Percentiles rank a stretch among this genome's conserved stretches.
Evolutionary conservation across 192 early-diverging fungal species (phyloP).

Genomic region (Backusella westeae): DNA sequence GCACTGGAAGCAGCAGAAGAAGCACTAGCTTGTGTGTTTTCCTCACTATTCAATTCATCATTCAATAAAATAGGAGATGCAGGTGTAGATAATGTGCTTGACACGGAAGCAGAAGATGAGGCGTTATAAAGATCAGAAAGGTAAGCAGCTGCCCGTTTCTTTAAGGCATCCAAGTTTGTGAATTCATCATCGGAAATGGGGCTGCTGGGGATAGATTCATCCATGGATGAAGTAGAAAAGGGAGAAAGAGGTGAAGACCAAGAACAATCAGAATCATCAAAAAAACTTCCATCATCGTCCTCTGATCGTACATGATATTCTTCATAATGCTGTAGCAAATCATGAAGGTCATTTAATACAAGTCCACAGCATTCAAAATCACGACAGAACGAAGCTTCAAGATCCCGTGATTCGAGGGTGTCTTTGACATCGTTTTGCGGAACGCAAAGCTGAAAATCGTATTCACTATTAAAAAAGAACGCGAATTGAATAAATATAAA

Average conservation of each 20-base stretch:
- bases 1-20: not conserved
- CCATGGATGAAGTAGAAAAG: conserved; percentile 10
- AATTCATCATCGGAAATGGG: conserved; percentile 13
- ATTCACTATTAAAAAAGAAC: conserved; percentile 16
- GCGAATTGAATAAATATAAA: not conserved
- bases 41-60: not conserved
- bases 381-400: conserved; percentile 90
- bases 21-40: too few species aligned
- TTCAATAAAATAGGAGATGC: conserved; percentile 1
- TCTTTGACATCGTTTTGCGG: conserved; percentile 22
- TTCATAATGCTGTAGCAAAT: conserved; percentile 94
- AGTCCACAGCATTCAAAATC: conserved; percentile 96
- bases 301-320: conserved; percentile 90
- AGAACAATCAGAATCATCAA: conserved; percentile 25
- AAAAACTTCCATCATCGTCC: conserved; percentile 48
- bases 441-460: conserved; percentile 30
- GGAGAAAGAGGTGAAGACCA: conserved; percentile 21
- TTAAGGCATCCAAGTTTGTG: conserved; percentile 28
- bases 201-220: conserved; percentile 10
- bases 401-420: conserved; percentile 51
- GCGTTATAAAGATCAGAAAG: conserved; percentile 24
- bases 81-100: conserved; percentile 1
- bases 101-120: not conserved
- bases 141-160: conserved; percentile 29
- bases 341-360: conserved; percentile 86